These are phyloP conservation scores for Taphrina wiesneri DNA, from an alignment of 1,139 yeast species.

Conservation along the genomic window DNA sequence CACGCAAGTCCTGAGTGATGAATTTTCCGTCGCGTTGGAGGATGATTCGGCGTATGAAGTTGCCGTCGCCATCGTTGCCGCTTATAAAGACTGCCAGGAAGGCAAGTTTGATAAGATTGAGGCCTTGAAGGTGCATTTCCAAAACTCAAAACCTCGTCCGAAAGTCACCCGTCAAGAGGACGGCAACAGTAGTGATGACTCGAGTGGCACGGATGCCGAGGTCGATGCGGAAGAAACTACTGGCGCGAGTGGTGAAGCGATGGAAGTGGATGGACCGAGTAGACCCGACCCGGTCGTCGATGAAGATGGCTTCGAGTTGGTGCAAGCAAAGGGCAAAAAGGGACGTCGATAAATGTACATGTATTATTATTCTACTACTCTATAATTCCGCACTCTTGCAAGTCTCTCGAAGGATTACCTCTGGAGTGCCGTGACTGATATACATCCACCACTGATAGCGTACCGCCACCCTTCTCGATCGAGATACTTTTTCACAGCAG, in stretches of 20 bases:
- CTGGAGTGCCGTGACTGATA: slow-evolving; percentile 25
- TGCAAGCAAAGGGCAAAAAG: slow-evolving; percentile 58
- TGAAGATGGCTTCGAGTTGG: slow-evolving; percentile 84
- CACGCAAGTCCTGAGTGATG: slow-evolving; percentile 89
- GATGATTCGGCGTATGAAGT: slow-evolving; percentile 80
- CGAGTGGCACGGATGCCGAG: slow-evolving; percentile 25
- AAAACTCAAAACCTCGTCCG: slow-evolving; percentile 44
- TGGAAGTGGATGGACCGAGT: slow-evolving; percentile 12
- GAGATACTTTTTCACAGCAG: slow-evolving; percentile 36
- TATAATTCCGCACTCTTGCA: background rate
- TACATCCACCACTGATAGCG: slow-evolving; percentile 33
- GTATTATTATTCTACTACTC: background rate
- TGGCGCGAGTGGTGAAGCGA: slow-evolving; percentile 3
- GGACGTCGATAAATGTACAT: background rate
- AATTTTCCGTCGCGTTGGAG: slow-evolving; percentile 82
- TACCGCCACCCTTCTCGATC: slow-evolving; percentile 39
- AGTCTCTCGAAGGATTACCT: background rate
- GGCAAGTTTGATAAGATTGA: slow-evolving; percentile 61
- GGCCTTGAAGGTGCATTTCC: slow-evolving; percentile 60
- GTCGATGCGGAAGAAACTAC: slow-evolving; percentile 19
- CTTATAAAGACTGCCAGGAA: slow-evolving; percentile 64
- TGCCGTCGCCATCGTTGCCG: slow-evolving; percentile 63
- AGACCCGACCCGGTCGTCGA: slow-evolving; percentile 58
- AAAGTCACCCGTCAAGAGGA: background rate
- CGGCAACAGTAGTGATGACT: background rate